Conservation (phyloP, 129 eudicot species). For the Smallanthus sonchifolius region DNA sequence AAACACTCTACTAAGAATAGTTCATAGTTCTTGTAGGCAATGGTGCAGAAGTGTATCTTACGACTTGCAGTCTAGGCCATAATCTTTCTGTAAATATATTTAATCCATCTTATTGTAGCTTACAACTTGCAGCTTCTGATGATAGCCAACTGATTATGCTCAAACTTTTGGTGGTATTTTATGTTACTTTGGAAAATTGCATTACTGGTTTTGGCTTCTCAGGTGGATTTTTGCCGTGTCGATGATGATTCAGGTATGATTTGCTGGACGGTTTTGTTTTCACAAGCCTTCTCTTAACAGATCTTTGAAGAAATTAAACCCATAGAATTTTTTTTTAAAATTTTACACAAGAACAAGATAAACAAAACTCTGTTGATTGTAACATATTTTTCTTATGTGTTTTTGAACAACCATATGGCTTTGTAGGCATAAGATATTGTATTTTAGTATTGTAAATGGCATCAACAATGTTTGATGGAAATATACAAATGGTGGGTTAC, state of each 20-base stretch:
- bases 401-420: background rate
- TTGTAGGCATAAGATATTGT: background rate
- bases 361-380: background rate
- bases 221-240: background rate
- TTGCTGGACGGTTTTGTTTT: background rate
- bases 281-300: background rate
- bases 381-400: background rate
- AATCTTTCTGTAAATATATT: background rate
- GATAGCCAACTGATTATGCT: conserved; percentile 3
- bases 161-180: background rate
- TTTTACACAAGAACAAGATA: no score
- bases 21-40: background rate
- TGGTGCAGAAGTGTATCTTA: background rate
- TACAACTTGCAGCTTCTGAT: conserved; percentile 6
- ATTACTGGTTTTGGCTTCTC: background rate
- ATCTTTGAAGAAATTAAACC: no score
- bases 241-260: background rate
- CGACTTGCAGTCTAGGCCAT: background rate
- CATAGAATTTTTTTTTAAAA: no score
- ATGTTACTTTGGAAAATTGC: background rate
- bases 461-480: no score
- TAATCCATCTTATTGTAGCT: conserved; percentile 14
- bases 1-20: conserved; percentile 38
- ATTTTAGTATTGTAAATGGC: no score
- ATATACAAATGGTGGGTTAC: no score